Evolutionary conservation across 192 early-diverging fungal genomes (phyloP), one percentile per base, ranked within the genome.

Genomic region (Mortierella claussenii): DNA sequence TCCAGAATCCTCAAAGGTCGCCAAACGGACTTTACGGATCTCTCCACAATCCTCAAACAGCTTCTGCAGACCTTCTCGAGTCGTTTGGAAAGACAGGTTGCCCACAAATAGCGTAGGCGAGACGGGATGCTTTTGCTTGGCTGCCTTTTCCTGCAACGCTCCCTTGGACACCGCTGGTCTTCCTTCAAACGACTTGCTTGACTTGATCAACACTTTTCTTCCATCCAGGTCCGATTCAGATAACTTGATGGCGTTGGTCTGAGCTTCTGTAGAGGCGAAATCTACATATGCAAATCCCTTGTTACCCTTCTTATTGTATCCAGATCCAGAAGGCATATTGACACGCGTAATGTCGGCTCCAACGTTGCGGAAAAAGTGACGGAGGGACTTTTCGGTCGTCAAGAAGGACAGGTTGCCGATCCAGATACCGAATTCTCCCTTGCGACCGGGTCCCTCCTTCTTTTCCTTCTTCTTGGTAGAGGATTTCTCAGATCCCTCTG

Each of bases 251-350:
- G 89, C 91, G 28, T 81, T 64, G 24, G 40, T 60, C 52, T 87
- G 73, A 23, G 86, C 79, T 23, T 85, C 86, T 15, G 75, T 60
- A 17, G 83, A 59, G 33, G 83, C 73, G 65, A 92, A 92, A 55
- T 91, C 89, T 1, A 92, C 86, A 59, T 91, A 91, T 21, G 89
- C 91, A 69, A 91, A 92, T 6, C 91, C 88, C 44, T 75, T 76
- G 47, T 79, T 73, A 30, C 82, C 82, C 42, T 80, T 79, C 48
- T 87, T 79, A 33, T 79, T 81, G 27, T 57, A 58, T 48, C 68
- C 74, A 12, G 63, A 61, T 15, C 81, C 81, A 12, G 67, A 69
- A 21, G 83, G 85, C 58, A 76, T 78, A 28, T 84, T 83, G 47
- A 87, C 58, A 58, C 85, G 79, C 13, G 81, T 81, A 27, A 87